A percentile compares a stretch with the other conserved stretches of the same genome.
phyloP scores from a whole-genome alignment of 495 filamentous ascomycete species.

The Bathelium albidoporum region DNA sequence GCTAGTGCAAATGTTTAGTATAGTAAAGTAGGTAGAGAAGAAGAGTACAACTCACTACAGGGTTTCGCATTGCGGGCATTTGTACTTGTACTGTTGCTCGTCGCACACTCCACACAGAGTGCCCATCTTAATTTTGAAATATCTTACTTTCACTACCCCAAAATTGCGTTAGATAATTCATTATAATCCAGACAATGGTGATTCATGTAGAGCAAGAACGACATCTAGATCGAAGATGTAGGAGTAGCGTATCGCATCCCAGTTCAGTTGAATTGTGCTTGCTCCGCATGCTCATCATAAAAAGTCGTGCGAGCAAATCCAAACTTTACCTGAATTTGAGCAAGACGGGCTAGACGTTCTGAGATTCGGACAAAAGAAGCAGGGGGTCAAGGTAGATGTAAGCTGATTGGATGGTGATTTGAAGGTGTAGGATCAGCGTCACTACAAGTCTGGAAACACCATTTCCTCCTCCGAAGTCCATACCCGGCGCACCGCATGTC shows the following conservation, averaged over 20 bases:
- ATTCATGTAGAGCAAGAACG: too few relatives aligned
- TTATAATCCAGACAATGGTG: too few relatives aligned
- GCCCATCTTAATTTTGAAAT: constrained; percentile 11
- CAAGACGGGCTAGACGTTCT: too few relatives aligned
- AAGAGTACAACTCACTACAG: constrained; percentile 24
- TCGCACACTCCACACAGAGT: constrained; percentile 25
- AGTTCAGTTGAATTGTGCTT: too few relatives aligned
- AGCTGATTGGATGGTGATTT: neutral
- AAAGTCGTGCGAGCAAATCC: too few relatives aligned
- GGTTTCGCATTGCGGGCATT: constrained; percentile 30
- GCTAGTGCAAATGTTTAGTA: constrained; percentile 6
- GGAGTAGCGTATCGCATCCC: too few relatives aligned
- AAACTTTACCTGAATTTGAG: too few relatives aligned
- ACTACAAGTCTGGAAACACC: neutral
- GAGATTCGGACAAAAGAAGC: too few relatives aligned
- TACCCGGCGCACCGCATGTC: constrained; percentile 7
- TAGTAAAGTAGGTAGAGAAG: neutral
- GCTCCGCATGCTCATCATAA: too few relatives aligned
- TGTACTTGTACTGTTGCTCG: constrained; percentile 29
- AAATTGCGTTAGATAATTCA: too few relatives aligned
- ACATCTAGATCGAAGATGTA: too few relatives aligned
- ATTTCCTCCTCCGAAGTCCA: neutral
- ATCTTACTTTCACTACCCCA: neutral
- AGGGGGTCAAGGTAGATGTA: too few relatives aligned
- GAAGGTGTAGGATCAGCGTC: neutral